These are phyloP conservation scores for Silene vulgaris DNA, from an alignment of 179 eudicot genomes.

Conservation along the genomic window DNA sequence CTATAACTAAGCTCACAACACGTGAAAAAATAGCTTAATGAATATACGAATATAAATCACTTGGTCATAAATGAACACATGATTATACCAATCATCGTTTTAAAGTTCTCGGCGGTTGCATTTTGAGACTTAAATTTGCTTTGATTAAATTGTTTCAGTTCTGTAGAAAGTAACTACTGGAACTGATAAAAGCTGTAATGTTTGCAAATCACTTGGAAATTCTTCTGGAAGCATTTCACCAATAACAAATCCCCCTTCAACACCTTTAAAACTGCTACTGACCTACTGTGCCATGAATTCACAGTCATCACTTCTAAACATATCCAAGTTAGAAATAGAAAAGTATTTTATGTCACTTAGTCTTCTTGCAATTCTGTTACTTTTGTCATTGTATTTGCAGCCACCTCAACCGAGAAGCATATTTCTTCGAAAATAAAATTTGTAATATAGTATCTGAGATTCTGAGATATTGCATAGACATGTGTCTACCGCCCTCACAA, in stretches of 20 bases:
- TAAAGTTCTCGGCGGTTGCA: neutral
- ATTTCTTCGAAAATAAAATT: neutral
- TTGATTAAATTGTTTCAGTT: neutral
- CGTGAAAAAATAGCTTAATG: neutral
- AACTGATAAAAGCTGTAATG: neutral
- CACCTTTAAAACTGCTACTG: neutral
- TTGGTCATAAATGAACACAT: neutral
- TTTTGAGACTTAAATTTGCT: neutral
- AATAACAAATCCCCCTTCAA: neutral
- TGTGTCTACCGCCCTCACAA: neutral
- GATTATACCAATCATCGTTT: too few relatives aligned
- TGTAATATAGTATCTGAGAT: neutral
- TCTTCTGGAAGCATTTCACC: slow-evolving; percentile 2
- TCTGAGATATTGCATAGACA: neutral
- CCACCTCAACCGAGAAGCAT: neutral
- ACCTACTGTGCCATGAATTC: slow-evolving; percentile 11
- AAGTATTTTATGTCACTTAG: neutral
- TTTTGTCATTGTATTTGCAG: slow-evolving; percentile 2
- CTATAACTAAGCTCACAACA: neutral
- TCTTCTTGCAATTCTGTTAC: slow-evolving; percentile 11
- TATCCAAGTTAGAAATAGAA: neutral
- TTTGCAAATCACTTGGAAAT: neutral
- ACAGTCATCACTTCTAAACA: neutral
- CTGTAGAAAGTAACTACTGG: neutral
- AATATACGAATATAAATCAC: too few relatives aligned